phyloP scores from a whole-genome alignment of 2,329 filamentous ascomycete species.

The Akanthomyces uredinophilus region DNA sequence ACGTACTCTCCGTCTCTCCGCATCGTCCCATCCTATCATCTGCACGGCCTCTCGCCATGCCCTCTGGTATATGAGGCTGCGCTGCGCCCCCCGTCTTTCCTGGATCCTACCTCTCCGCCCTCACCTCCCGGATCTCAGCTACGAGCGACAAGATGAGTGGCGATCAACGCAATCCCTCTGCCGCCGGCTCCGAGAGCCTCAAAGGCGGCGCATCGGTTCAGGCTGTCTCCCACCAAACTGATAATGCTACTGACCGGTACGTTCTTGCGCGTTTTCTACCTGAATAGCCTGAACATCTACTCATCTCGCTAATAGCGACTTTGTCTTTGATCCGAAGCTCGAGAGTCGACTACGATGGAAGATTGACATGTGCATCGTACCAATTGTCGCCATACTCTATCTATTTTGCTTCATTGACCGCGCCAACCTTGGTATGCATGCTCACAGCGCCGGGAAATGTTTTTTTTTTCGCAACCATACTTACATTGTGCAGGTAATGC shows the following conservation, averaged over 20 bases:
- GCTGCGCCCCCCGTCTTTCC: not conserved
- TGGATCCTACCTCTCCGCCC: not conserved
- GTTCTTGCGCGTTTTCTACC: not conserved
- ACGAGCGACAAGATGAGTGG: not conserved
- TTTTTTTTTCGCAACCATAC: not conserved
- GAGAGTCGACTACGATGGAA: slow-evolving; percentile 57
- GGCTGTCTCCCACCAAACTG: not conserved
- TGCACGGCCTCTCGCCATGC: not conserved
- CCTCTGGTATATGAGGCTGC: not conserved
- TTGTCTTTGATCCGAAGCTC: slow-evolving; percentile 52
- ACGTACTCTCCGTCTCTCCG: not conserved
- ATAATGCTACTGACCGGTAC: not conserved
- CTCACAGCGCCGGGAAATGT: no score
- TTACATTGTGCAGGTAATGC: slow-evolving; percentile 53
- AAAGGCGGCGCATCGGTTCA: not conserved
- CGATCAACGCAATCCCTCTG: not conserved
- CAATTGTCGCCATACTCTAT: slow-evolving; percentile 61
- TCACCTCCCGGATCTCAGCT: not conserved
- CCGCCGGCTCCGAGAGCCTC: not conserved
- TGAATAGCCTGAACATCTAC: not conserved
- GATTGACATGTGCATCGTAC: slow-evolving; percentile 61
- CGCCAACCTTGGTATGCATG: slow-evolving; percentile 60
- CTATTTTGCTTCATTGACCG: slow-evolving; percentile 71
- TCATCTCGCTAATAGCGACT: slow-evolving; percentile 41
- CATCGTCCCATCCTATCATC: not conserved